A percentile compares a stretch with the other conserved stretches of the same genome.
phyloP scores from a whole-genome alignment of 2,329 filamentous ascomycete genomes.

The Verticillium tricorpus region DNA sequence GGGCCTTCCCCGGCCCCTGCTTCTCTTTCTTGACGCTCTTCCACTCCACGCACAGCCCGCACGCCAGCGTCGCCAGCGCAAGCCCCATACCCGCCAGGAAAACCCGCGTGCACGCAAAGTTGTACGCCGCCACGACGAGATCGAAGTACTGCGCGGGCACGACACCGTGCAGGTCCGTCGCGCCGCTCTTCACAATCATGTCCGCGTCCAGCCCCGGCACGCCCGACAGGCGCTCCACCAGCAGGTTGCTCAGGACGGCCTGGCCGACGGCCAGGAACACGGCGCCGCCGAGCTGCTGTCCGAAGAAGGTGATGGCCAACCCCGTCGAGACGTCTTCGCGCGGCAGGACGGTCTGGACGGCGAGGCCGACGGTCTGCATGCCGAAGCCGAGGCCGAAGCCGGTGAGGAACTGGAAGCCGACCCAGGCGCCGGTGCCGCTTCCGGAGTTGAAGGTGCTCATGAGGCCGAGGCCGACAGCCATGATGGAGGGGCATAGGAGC shows the following conservation, averaged over 20 bases:
- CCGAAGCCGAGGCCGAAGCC: constrained; percentile 37
- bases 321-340: constrained; percentile 39
- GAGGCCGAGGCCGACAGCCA: constrained; percentile 33
- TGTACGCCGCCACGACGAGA: constrained; percentile 36
- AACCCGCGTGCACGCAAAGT: constrained; percentile 34
- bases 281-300: constrained; percentile 36
- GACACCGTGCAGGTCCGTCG: constrained; percentile 18
- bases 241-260: constrained; percentile 44
- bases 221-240: constrained; percentile 31
- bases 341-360: constrained; percentile 38
- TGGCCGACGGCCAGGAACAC: constrained; percentile 49
- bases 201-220: constrained; percentile 29
- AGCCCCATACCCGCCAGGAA: constrained; percentile 40
- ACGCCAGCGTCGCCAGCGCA: constrained; percentile 37
- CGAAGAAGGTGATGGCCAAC: constrained; percentile 40
- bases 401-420: constrained; percentile 38
- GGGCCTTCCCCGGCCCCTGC: neutral
- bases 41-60: constrained; percentile 43
- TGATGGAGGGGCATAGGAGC: constrained; percentile 26
- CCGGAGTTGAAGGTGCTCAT: constrained; percentile 33
- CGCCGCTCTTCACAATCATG: constrained; percentile 19
- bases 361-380: constrained; percentile 39
- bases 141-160: constrained; percentile 24
- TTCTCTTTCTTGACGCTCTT: constrained; percentile 47
- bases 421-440: constrained; percentile 31